These are phyloP conservation scores for Excoecaria agallocha DNA, from an alignment of 345 rosid genomes.

Conservation along the genomic window DNA sequence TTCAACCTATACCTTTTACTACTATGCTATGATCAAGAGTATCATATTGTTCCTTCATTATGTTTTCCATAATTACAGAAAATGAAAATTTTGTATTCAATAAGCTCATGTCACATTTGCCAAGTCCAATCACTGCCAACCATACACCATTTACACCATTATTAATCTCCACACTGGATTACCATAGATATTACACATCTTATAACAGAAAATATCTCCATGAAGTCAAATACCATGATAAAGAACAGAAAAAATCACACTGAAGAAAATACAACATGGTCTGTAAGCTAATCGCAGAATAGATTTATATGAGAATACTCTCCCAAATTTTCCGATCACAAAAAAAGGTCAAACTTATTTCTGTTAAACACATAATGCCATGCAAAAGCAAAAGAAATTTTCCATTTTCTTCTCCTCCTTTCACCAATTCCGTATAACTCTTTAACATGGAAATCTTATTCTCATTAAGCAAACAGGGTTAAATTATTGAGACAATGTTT, in stretches of 20 bases:
- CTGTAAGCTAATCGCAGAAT: not conserved
- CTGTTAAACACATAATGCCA: not conserved
- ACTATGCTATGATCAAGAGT: not conserved
- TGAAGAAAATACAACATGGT: not conserved
- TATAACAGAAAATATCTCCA: not conserved
- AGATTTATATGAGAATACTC: not conserved
- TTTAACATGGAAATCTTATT: not conserved
- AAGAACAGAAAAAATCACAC: not conserved
- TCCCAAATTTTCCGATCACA: not conserved
- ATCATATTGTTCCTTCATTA: not conserved
- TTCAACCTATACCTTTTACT: not conserved
- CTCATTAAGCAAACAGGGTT: not conserved
- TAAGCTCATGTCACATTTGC: not conserved
- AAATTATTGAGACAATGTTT: not conserved
- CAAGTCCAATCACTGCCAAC: not conserved
- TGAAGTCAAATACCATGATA: not conserved
- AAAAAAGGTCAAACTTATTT: not conserved
- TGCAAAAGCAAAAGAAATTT: constrained; percentile 6
- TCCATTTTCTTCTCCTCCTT: not conserved
- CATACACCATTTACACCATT: constrained; percentile 6
- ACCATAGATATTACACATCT: not conserved
- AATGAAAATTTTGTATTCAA: not conserved
- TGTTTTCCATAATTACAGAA: not conserved
- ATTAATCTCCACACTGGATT: not conserved
- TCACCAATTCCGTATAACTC: not conserved